These are phyloP conservation scores for Calocybe gangraenosa DNA, from an alignment of 768 basidiomycete genomes.

Conservation along the genomic window DNA sequence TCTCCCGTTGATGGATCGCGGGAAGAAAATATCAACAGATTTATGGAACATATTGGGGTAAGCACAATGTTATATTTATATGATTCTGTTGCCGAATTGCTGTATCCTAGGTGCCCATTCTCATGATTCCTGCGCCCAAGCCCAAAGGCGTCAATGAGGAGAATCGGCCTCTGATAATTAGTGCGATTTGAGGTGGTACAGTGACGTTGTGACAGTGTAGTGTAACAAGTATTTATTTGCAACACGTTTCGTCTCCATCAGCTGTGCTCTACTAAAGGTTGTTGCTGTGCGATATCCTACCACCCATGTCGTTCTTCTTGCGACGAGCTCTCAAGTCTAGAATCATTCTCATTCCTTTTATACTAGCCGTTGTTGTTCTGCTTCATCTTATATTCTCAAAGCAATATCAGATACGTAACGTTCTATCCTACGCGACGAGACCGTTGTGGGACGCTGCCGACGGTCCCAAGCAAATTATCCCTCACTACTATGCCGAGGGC, in stretches of 20 bases:
- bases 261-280: constrained; percentile 17
- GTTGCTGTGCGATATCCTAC: constrained; percentile 19
- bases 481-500: constrained; percentile 56
- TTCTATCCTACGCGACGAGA: constrained; percentile 51
- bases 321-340: constrained; percentile 26
- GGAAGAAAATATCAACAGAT: constrained; percentile 37
- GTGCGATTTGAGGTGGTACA: no score
- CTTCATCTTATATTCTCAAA: constrained; percentile 35
- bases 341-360: constrained; percentile 27
- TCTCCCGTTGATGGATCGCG: constrained; percentile 17
- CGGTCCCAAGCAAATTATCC: constrained; percentile 42
- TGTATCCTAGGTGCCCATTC: constrained; percentile 31
- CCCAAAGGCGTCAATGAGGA: constrained; percentile 15
- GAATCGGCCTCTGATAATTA: not conserved
- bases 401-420: constrained; percentile 48
- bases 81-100: not conserved
- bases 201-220: no score
- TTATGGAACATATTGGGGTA: constrained; percentile 47
- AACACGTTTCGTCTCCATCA: constrained; percentile 9
- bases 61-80: constrained; percentile 22
- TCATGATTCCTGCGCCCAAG: constrained; percentile 37
- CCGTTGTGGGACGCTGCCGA: constrained; percentile 56
- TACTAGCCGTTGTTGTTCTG: constrained; percentile 25
- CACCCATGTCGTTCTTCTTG: constrained; percentile 19
- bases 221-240: not conserved